Conservation (phyloP, 306 rosid genomes). For the Betula pendula region DNA sequence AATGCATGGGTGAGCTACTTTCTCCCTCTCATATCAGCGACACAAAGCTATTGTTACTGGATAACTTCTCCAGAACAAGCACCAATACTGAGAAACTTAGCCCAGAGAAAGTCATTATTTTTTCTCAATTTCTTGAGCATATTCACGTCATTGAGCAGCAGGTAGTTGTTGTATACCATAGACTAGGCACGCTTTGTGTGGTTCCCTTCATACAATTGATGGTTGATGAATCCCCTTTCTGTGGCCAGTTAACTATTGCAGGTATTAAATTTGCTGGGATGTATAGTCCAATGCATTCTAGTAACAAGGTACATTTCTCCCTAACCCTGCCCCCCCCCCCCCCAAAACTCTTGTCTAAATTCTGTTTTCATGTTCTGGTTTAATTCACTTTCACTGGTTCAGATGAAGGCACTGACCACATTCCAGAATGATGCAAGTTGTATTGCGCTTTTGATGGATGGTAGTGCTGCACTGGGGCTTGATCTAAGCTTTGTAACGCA, state of each 20-base stretch:
- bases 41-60: conserved; percentile 28
- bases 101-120: conserved; percentile 78
- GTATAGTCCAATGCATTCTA: conserved; percentile 92
- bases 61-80: conserved; percentile 30
- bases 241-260: conserved; percentile 67
- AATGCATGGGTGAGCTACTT: conserved; percentile 26
- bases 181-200: conserved; percentile 11
- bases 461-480: conserved; percentile 98
- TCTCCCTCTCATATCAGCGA: conserved; percentile 35
- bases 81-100: conserved; percentile 28
- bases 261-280: conserved; percentile 84
- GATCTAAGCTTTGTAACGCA: conserved; percentile 92
- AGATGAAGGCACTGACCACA: conserved; percentile 81
- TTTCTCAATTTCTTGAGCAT: conserved; percentile 98
- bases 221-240: conserved; percentile 29
- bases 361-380: conserved; percentile 15
- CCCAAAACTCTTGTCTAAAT: background rate
- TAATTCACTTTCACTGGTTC: conserved; percentile 38
- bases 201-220: conserved; percentile 16
- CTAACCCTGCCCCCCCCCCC: background rate
- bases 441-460: conserved; percentile 95
- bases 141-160: conserved; percentile 96
- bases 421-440: conserved; percentile 85
- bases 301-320: conserved; percentile 62
- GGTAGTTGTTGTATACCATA: conserved; percentile 41